A percentile compares a stretch with the other conserved stretches of the same genome.
Conservation (phyloP, 164 flowering plant species). For the Saururus chinensis region DNA sequence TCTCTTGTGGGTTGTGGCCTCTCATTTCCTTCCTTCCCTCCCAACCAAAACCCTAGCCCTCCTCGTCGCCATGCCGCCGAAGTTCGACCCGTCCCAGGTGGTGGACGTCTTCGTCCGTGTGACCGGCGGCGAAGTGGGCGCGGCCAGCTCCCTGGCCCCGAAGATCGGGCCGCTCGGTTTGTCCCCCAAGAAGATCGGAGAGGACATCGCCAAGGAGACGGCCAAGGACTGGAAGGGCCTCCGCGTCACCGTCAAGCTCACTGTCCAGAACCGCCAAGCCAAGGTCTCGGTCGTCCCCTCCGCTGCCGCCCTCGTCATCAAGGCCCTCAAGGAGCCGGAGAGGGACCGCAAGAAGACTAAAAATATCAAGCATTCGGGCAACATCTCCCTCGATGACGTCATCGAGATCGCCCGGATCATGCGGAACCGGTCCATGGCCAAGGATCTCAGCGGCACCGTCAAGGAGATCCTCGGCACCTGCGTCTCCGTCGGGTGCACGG, state of each 20-base stretch:
- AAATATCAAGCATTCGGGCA: slow-evolving; percentile 65
- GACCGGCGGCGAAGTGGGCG: slow-evolving; percentile 77
- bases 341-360: slow-evolving; percentile 66
- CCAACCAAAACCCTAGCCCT: background rate
- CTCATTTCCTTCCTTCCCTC: background rate
- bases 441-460: slow-evolving; percentile 55
- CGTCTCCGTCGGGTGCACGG: slow-evolving; percentile 78
- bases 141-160: slow-evolving; percentile 67
- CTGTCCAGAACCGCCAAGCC: slow-evolving; percentile 72
- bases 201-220: slow-evolving; percentile 69
- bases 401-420: slow-evolving; percentile 66
- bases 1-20: background rate
- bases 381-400: slow-evolving; percentile 64
- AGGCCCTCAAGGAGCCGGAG: slow-evolving; percentile 70
- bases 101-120: slow-evolving; percentile 72
- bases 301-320: slow-evolving; percentile 65
- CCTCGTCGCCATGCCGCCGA: slow-evolving; percentile 49
- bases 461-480: slow-evolving; percentile 85
- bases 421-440: slow-evolving; percentile 68
- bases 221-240: slow-evolving; percentile 87
- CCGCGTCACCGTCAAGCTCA: slow-evolving; percentile 66
- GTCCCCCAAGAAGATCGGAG: slow-evolving; percentile 72
- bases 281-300: slow-evolving; percentile 71
- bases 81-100: slow-evolving; percentile 59
- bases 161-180: slow-evolving; percentile 75